phyloP scores from a whole-genome alignment of 2,329 filamentous ascomycete genomes.

The Pyrenochaeta sp. region DNA sequence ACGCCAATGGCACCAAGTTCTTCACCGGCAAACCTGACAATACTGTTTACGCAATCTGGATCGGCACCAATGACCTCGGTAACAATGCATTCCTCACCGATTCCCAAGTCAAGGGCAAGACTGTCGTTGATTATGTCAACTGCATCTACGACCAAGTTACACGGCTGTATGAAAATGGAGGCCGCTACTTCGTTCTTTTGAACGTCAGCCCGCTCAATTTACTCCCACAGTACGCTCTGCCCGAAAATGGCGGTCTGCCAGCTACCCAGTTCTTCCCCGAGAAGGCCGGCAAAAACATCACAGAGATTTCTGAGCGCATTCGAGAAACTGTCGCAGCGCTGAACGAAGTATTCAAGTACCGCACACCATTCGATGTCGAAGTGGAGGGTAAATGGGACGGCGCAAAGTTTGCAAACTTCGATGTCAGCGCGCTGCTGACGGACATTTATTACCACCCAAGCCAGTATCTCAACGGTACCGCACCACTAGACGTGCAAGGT shows the following conservation, averaged over 20 bases:
- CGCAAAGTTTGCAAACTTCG: constrained; percentile 70
- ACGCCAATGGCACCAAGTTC: constrained; percentile 51
- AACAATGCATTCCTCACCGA: constrained; percentile 71
- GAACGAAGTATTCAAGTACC: constrained; percentile 62
- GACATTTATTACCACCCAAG: constrained; percentile 71
- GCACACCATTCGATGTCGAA: constrained; percentile 57
- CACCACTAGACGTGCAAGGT: constrained; percentile 69
- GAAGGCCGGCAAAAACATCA: constrained; percentile 58
- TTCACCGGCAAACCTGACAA: constrained; percentile 60
- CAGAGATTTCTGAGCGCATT: constrained; percentile 61
- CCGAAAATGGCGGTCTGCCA: constrained; percentile 54
- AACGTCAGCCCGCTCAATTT: constrained; percentile 73
- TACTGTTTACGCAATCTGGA: constrained; percentile 80
- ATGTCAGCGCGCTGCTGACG: constrained; percentile 68
- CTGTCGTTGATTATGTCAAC: constrained; percentile 70
- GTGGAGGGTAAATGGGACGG: constrained; percentile 58
- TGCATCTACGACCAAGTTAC: constrained; percentile 73
- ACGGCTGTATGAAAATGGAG: constrained; percentile 70
- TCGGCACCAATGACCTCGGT: constrained; percentile 83
- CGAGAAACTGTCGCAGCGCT: constrained; percentile 59
- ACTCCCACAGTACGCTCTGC: constrained; percentile 71
- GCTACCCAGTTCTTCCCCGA: constrained; percentile 58
- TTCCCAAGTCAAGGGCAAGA: constrained; percentile 66
- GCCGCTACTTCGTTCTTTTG: constrained; percentile 74
- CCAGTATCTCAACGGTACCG: constrained; percentile 68